Conservation (phyloP, 257 asterid genomes). For the Cordia subcordata region DNA sequence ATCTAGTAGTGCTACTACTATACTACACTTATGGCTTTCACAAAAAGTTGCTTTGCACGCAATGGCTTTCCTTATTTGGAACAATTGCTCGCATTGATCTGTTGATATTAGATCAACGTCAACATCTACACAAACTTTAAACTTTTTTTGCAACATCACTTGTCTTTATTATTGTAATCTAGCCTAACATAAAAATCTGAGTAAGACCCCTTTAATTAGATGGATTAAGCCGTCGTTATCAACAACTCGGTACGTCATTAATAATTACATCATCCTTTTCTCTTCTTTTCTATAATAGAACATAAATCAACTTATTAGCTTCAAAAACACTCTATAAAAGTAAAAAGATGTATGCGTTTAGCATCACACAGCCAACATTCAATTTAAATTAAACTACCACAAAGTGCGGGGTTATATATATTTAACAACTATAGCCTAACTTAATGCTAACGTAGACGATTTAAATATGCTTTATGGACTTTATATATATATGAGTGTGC, state of each 20-base stretch:
- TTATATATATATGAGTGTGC: no score
- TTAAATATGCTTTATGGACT: not conserved
- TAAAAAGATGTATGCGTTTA: not conserved
- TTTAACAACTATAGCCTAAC: not conserved
- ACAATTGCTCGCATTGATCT: not conserved
- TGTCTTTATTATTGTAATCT: no score
- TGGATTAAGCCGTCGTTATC: not conserved
- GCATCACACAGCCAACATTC: not conserved
- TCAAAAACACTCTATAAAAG: no score
- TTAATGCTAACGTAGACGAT: not conserved
- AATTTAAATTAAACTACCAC: no score
- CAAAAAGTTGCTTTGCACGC: constrained; percentile 1
- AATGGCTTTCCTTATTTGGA: not conserved
- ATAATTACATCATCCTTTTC: not conserved
- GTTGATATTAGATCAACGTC: not conserved
- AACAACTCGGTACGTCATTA: not conserved
- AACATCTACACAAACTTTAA: not conserved
- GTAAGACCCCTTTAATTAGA: no score
- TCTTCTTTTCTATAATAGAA: no score
- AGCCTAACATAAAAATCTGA: not conserved
- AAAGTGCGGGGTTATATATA: no score
- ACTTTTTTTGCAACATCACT: not conserved
- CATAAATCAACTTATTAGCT: no score
- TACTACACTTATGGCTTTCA: not conserved
- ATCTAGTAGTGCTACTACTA: not conserved